A percentile compares a stretch with the other conserved stretches of the same genome.
Conservation (phyloP, 805 yeast genomes). For the Torulaspora quercuum region DNA sequence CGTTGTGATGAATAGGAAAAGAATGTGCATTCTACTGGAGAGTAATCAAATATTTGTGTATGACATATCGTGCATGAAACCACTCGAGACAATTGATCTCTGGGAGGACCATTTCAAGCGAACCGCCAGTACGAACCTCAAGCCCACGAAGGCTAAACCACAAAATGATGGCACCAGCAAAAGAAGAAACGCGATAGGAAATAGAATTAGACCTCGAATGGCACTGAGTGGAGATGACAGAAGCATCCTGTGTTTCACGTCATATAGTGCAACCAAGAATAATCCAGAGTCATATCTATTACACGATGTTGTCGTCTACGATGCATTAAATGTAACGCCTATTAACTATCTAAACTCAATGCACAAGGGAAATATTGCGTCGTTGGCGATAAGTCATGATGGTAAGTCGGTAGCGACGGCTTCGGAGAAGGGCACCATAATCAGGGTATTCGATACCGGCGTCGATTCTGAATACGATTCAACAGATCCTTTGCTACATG, state of each 20-base stretch:
- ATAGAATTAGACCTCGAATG: constrained; percentile 22
- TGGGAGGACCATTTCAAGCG: constrained; percentile 23
- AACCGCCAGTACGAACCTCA: constrained; percentile 3
- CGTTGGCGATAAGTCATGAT: constrained; percentile 49
- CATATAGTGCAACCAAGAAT: constrained; percentile 26
- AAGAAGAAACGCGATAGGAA: constrained; percentile 18
- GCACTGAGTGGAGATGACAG: constrained; percentile 33
- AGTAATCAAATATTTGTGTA: constrained; percentile 78
- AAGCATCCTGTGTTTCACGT: constrained; percentile 33
- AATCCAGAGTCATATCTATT: constrained; percentile 46
- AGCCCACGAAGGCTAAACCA: constrained; percentile 7
- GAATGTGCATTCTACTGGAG: constrained; percentile 70
- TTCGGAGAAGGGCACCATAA: constrained; percentile 67
- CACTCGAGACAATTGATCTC: constrained; percentile 63
- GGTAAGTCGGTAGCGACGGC: constrained; percentile 64
- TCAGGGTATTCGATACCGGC: constrained; percentile 58
- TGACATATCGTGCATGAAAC: constrained; percentile 85
- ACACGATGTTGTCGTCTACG: constrained; percentile 64
- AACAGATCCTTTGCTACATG: constrained; percentile 37
- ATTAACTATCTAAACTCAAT: constrained; percentile 44
- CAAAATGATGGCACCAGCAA: constrained; percentile 7
- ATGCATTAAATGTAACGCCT: constrained; percentile 69
- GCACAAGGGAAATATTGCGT: constrained; percentile 33
- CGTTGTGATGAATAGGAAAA: constrained; percentile 74
- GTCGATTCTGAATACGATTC: constrained; percentile 39